Evolutionary conservation across 2,329 filamentous ascomycete genomes (phyloP), one percentile per base, ranked within the genome.

Genomic region (Alternaria triticina): DNA sequence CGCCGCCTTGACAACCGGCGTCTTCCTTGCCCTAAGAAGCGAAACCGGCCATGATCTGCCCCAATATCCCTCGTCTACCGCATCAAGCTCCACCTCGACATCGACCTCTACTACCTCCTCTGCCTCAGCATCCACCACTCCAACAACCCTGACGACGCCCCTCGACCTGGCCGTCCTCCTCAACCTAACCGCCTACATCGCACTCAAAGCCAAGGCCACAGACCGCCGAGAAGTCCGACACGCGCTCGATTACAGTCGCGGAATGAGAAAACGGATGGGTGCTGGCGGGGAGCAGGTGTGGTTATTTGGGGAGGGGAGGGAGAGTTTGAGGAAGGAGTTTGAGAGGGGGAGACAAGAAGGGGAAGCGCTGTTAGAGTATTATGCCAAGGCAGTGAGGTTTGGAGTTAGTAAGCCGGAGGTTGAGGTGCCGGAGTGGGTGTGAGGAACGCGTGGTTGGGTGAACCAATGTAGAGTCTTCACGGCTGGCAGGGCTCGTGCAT

Each of bases 121-220:
- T 6, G 10, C 52, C 43, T 44, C 52, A 11, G 17, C 47, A 50
- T 1, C 44, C 23, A 30, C 44, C 0, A 47, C 45, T 23, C 27
- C 51, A 15, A 49, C 51, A 20, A 57, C 45, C 3, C 54, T 66
- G 3, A n/a, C 46, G 1, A 23, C 51, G 2, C 66, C 71, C 25
- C 66, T 76, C 33, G 74, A 76, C 33, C 57, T 77, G 3, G 72
- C 73, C 9, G 64, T 70, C 9, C 63, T 70, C 51, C 59, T 77
- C 6, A 74, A 76, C 30, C 62, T 77, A 3, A 54, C 55, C 12
- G 62, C 57, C 0, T 77, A 75, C 44, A 33, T 73, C 1, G 61
- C 62, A 2, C 50, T 72, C 30, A 73, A 72, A 36, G 67, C 62
- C 12, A 69, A 69, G n/a, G 63, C 55, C 1, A 64, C 67, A 3